Conservation (phyloP, 768 basidiomycete species). For the Coprinopsis strossmayeri region DNA sequence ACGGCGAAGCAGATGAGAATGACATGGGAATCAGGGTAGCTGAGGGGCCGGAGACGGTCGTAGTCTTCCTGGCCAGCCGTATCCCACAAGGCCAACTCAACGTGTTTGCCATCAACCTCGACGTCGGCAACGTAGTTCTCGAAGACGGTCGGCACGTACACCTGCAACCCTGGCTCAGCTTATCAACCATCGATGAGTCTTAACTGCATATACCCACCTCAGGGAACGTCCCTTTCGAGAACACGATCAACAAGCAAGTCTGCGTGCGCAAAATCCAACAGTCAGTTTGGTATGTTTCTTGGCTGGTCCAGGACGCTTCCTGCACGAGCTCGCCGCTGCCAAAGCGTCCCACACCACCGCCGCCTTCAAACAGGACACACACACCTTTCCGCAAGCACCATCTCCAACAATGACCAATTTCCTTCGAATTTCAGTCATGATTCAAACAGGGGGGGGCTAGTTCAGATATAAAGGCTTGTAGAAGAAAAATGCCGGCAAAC, state of each 20-base stretch:
- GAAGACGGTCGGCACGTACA: conserved; percentile 98
- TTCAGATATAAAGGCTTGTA: not conserved
- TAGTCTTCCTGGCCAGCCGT: conserved; percentile 96
- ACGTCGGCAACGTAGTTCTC: conserved; percentile 99
- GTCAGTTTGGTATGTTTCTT: no score
- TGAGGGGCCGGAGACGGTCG: conserved; percentile 94
- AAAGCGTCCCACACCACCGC: no score
- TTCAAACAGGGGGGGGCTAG: conserved; percentile 1
- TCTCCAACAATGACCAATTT: conserved; percentile 99
- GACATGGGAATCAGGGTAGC: conserved; percentile 99
- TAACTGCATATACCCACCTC: conserved; percentile 47
- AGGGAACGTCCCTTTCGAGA: conserved; percentile 94
- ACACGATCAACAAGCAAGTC: conserved; percentile 94
- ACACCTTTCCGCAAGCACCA: conserved; percentile 93
- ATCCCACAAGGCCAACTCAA: conserved; percentile 99
- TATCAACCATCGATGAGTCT: not conserved
- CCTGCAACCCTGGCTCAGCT: conserved; percentile 39
- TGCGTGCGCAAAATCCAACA: no score
- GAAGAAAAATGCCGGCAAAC: no score
- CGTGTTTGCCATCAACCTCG: conserved; percentile 96
- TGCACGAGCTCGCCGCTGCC: no score
- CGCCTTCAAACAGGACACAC: no score
- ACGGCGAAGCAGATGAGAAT: conserved; percentile 99
- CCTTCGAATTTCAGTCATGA: conserved; percentile 96
- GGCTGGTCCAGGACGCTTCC: not conserved